Evolutionary conservation across 257 asterid genomes (phyloP), one percentile per base, ranked within the genome.

Genomic region (Catharanthus roseus): DNA sequence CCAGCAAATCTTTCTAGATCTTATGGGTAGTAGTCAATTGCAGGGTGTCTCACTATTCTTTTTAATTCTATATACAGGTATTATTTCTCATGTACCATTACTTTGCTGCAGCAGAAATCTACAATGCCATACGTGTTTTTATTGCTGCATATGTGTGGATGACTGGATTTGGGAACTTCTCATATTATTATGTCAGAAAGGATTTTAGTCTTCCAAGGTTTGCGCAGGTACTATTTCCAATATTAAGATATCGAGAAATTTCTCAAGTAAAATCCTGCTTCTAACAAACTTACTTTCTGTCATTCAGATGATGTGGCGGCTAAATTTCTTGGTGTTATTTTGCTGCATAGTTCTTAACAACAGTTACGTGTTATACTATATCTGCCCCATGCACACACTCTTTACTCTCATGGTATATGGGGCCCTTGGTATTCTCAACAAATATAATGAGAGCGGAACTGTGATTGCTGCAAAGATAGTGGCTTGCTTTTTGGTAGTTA

Each of bases 81-180:
- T 82, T 88, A 68, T 88, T 92, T 85, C 89, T 90, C 67, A 90
- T 92, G 97, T 90, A 90, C 79, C 96, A 90, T 82, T 92, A 92
- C 87, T 92, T 92, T 70, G 91, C 90, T 67, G 98, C 96, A 63
- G 65, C 82, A 68, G 95, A 90, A 83, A 77, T 92, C 78, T 92
- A 90, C 75, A 92, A 88, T 72, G 96, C 96, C 57, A 88, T 90
- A 79, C 77, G 98, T 74, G 55, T 92, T 58, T 90, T 90, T 75
- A 92, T 92, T 54, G 96, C 96, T 74, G 95, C 86, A 70, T 90
- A 92, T 71, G 96, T 92, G 62, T 90, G 98, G 96, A 92, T 92
- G 98, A 90, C 96, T 53, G 98, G 98, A 71, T 92, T 90, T 47
- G 98, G 98, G 68, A 90, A 92, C 75, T 92, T 92, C 85, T 90